Percentiles rank a stretch among this genome's conserved stretches.
phyloP scores from a whole-genome alignment of 2,329 filamentous ascomycete genomes.

The Fusarium burgessii region DNA sequence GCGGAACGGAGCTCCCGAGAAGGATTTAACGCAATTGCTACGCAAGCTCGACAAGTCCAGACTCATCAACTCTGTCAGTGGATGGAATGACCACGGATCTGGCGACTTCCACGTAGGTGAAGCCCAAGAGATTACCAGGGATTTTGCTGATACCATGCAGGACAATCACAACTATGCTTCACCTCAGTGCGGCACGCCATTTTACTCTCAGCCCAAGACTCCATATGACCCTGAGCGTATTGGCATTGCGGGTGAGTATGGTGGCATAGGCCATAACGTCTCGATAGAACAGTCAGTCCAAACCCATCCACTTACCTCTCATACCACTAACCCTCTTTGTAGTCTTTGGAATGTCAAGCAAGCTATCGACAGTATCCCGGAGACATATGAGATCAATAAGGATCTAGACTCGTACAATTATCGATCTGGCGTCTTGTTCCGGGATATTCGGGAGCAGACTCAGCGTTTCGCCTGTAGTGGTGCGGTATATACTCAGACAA shows the following conservation, averaged over 20 bases:
- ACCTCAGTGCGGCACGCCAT: conserved; percentile 77
- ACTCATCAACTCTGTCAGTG: conserved; percentile 71
- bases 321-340: conserved; percentile 10
- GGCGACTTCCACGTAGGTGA: conserved; percentile 65
- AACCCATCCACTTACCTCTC: rapidly evolving
- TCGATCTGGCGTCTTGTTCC: conserved; percentile 69
- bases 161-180: conserved; percentile 81
- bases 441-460: conserved; percentile 72
- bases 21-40: conserved; percentile 66
- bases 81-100: conserved; percentile 76
- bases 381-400: conserved; percentile 75
- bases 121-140: rapidly evolving
- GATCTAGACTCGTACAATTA: conserved; percentile 74
- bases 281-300: conserved; percentile 58
- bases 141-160: not conserved
- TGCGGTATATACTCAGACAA: conserved; percentile 79
- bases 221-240: conserved; percentile 71
- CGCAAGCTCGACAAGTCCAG: conserved; percentile 71
- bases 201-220: conserved; percentile 68
- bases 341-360: conserved; percentile 73
- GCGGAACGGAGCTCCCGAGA: conserved; percentile 55
- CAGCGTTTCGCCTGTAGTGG: conserved; percentile 72
- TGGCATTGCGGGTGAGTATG: conserved; percentile 78
- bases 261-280: conserved; percentile 75
- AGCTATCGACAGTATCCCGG: conserved; percentile 70